Conservation (phyloP, 768 basidiomycete species). For the Rhodotorula paludigena region DNA sequence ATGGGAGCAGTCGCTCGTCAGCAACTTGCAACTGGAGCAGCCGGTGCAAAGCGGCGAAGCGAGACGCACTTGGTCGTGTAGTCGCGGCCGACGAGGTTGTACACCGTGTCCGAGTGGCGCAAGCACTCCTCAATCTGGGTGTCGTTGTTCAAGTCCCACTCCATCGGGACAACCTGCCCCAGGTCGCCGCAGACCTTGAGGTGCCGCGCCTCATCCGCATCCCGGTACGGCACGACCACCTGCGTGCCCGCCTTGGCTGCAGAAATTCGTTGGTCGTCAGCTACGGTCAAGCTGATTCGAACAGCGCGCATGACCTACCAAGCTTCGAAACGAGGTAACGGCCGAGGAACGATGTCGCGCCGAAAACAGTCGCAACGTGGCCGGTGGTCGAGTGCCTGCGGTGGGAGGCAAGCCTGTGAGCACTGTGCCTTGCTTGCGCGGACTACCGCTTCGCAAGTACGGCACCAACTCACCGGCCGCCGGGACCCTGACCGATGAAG, state of each 20-base stretch:
- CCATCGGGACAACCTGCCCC: slow-evolving; percentile 92
- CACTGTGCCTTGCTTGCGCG: too few relatives aligned
- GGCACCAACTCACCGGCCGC: slow-evolving; percentile 26
- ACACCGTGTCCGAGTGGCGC: slow-evolving; percentile 90
- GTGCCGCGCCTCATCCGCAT: slow-evolving; percentile 84
- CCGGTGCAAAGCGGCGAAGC: background rate
- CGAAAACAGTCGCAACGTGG: slow-evolving; percentile 93
- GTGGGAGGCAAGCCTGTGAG: too few relatives aligned
- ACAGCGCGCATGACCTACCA: slow-evolving; percentile 54
- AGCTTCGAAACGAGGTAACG: slow-evolving; percentile 90
- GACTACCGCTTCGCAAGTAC: background rate
- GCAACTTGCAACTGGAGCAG: background rate
- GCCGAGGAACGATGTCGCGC: slow-evolving; percentile 90
- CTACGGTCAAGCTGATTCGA: too few relatives aligned
- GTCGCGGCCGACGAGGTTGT: slow-evolving; percentile 90
- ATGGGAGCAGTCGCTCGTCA: slow-evolving; percentile 38
- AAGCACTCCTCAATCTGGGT: slow-evolving; percentile 88
- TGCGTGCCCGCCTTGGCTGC: slow-evolving; percentile 85
- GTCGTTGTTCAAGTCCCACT: slow-evolving; percentile 91
- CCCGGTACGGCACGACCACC: slow-evolving; percentile 89
- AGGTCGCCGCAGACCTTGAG: slow-evolving; percentile 92
- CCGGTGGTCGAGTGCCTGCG: slow-evolving; percentile 53
- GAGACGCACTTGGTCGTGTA: slow-evolving; percentile 80
- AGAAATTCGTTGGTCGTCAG: too few relatives aligned
- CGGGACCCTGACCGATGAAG: slow-evolving; percentile 28